These are phyloP conservation scores for Paracamarosporium sp. DNA, from an alignment of 2,329 filamentous ascomycete species.

Conservation along the genomic window DNA sequence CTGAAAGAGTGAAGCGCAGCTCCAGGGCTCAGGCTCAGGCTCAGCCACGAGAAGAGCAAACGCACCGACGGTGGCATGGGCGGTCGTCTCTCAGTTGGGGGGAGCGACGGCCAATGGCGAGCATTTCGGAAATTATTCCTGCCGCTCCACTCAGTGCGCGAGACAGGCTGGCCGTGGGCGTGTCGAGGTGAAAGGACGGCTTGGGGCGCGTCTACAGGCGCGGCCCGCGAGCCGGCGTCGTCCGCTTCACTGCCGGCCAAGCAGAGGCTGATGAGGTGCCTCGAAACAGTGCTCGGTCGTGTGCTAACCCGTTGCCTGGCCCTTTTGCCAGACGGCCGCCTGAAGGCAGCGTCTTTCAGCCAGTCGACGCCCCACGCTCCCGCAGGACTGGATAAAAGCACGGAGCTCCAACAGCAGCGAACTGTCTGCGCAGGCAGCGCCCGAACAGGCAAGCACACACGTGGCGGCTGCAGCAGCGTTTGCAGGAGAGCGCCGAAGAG, in stretches of 20 bases:
- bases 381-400: constrained; percentile 7
- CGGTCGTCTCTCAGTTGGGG: background rate
- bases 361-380: constrained; percentile 10
- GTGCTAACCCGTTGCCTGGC: constrained; percentile 3
- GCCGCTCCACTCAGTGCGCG: constrained; percentile 6
- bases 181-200: background rate
- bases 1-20: constrained; percentile 5
- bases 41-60: constrained; percentile 3
- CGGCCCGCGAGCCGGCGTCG: no score
- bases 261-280: background rate
- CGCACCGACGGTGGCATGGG: constrained; percentile 2
- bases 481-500: constrained; percentile 26
- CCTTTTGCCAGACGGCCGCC: no score
- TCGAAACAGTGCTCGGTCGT: no score
- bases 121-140: constrained; percentile 10
- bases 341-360: background rate
- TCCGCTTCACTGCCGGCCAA: background rate
- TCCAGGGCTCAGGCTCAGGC: constrained; percentile 4
- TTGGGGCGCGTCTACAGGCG: no score
- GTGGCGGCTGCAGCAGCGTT: constrained; percentile 41
- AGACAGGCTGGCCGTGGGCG: constrained; percentile 2
- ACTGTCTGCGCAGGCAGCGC: background rate
- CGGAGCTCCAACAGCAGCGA: background rate
- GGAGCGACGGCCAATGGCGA: background rate
- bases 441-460: constrained; percentile 30